phyloP scores from a whole-genome alignment of 306 rosid genomes.

The Castanea mollissima region DNA sequence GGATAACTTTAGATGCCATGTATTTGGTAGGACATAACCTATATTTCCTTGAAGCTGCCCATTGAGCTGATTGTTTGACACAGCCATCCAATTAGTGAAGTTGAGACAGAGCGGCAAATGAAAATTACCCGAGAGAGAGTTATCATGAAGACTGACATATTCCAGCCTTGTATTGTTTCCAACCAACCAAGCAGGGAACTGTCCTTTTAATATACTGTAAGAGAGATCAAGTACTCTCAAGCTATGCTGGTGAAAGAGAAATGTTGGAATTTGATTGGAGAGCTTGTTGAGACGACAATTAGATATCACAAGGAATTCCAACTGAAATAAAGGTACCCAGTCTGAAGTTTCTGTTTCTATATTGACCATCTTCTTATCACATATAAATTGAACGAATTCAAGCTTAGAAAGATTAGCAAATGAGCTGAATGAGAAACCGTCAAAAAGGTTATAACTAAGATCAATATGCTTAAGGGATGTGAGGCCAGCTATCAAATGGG shows the following conservation, averaged over 20 bases:
- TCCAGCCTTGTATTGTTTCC: background rate
- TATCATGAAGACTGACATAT: background rate
- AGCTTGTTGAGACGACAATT: background rate
- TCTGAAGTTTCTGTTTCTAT: conserved; percentile 1
- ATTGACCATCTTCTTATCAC: background rate
- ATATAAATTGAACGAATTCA: background rate
- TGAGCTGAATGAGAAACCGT: conserved; percentile 15
- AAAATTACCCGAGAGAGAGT: background rate
- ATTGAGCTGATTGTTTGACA: background rate
- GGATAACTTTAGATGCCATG: background rate
- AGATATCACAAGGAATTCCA: background rate
- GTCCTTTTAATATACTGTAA: background rate
- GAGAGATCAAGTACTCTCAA: conserved; percentile 5
- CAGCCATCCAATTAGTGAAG: background rate
- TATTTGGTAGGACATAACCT: background rate
- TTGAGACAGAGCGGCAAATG: background rate
- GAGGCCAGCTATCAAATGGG: background rate
- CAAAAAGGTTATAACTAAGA: background rate
- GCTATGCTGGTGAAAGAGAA: background rate
- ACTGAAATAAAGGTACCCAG: conserved; percentile 7
- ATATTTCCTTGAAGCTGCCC: background rate
- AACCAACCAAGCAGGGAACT: background rate
- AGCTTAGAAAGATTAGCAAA: conserved; percentile 18
- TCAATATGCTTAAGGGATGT: background rate
- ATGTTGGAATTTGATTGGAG: background rate